Percentiles rank a stretch among this genome's conserved stretches.
Conservation (phyloP, 1,139 yeast species). For the Hemisphaericaspora xylofermentans region DNA sequence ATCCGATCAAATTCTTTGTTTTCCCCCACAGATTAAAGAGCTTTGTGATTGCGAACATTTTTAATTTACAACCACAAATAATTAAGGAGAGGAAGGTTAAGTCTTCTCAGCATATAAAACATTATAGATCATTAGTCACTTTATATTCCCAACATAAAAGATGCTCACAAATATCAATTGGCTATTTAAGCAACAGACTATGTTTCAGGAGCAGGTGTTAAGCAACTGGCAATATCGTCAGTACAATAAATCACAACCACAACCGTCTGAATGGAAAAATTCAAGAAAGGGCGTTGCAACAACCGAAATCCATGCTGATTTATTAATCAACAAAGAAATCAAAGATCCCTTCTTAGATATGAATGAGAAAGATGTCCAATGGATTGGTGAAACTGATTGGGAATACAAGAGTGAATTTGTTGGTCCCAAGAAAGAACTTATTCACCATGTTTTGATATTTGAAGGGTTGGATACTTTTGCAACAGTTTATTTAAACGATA, state of each 20-base stretch:
- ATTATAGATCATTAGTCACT: too few relatives aligned
- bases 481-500: constrained; percentile 34
- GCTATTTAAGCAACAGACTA: background rate
- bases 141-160: background rate
- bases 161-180: constrained; percentile 1
- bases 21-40: too few relatives aligned
- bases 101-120: too few relatives aligned
- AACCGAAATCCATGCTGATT: constrained; percentile 38
- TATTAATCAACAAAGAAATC: constrained; percentile 33
- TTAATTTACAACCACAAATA: too few relatives aligned
- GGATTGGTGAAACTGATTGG: constrained; percentile 49
- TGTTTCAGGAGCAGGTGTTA: constrained; percentile 1
- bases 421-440: constrained; percentile 8
- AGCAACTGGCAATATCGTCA: constrained; percentile 12
- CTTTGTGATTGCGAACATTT: too few relatives aligned
- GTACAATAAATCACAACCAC: constrained; percentile 3
- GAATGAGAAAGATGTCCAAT: constrained; percentile 42
- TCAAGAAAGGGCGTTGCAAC: constrained; percentile 6
- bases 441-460: constrained; percentile 28
- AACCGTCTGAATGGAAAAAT: constrained; percentile 3
- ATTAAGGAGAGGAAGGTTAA: too few relatives aligned
- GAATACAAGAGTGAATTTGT: constrained; percentile 29
- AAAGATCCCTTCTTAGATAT: constrained; percentile 44
- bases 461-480: constrained; percentile 50
- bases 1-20: too few relatives aligned